Base-by-base conservation (phyloP, 208 protist species). In the Balamuthia mandrillaris region DNA sequence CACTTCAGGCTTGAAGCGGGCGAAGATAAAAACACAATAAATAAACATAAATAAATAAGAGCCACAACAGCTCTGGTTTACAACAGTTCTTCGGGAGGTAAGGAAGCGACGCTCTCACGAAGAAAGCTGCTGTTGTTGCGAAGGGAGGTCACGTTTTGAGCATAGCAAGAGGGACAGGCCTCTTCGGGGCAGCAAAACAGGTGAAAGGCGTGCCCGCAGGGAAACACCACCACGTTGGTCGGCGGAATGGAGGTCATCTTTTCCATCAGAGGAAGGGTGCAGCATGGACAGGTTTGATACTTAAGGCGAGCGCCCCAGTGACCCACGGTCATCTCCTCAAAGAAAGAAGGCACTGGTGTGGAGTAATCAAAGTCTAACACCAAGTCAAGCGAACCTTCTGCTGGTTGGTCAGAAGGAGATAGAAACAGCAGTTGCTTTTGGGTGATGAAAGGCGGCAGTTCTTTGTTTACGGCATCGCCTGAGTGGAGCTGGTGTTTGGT, bases 241-340 rank as follows among this genome's bases (percentile, higher is more conserved):
- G n/a, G n/a, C n/a, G n/a, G n/a, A 21, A 54, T 54, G 44, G 66
- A 56, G 21, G 44, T 45, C 41, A 77, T 45, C 12, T 45, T 77
- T 45, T 77, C 66, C 5, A 29, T 27, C 37, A 77, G 24, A 9
- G 66, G 66, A 21, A 77, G 66, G 14, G 66, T 33, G 37, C 66
- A 77, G 44, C 66, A 77, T 45, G 49, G 44, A 45, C 66, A 77
- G 10, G 60, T 16, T 10, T 54, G 9, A 24, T 54, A 44, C 41
- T 51, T 37, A 16, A 54, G 65, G 14, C 65, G 65, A 7, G 52
- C 41, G 65, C 65, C 65, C 65, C 65, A 75, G 37, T 75, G 65
- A n/a, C 65, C 65, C n/a, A n/a, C n/a, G 14, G 65, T 75, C 65
- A 75, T 75, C 65, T 75, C 65, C 41, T 75, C 65, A 44, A 75